Conservation (phyloP, 495 filamentous ascomycete genomes). For the Viridothelium virens region DNA sequence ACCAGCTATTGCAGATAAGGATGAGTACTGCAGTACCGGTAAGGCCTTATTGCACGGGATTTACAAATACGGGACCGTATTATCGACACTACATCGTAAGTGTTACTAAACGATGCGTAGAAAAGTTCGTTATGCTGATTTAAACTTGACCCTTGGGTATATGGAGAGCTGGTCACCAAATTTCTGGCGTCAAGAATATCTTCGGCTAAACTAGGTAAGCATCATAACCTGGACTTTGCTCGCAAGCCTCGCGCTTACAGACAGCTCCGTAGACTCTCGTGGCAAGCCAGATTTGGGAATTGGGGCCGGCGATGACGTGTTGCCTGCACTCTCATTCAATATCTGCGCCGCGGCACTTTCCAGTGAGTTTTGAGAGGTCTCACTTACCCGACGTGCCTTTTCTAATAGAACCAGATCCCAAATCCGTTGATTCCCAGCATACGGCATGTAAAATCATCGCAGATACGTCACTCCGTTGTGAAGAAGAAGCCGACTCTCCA, state of each 20-base stretch:
- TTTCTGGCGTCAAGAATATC: background rate
- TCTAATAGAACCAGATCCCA: background rate
- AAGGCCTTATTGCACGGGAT: background rate
- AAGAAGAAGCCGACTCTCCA: background rate
- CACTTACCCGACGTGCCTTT: background rate
- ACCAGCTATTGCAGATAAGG: background rate
- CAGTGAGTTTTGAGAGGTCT: background rate
- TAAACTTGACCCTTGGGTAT: background rate
- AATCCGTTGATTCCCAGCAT: background rate
- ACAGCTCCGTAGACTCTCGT: background rate
- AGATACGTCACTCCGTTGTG: conserved; percentile 1
- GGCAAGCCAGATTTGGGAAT: background rate
- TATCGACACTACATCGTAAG: conserved; percentile 1
- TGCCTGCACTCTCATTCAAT: background rate
- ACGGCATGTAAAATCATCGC: background rate
- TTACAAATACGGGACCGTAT: background rate
- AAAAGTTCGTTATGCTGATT: background rate
- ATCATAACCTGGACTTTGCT: background rate
- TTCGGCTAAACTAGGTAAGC: background rate
- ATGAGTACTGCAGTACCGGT: background rate
- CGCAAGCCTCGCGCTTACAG: background rate
- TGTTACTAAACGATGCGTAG: background rate
- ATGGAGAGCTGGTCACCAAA: background rate
- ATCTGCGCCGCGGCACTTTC: background rate
- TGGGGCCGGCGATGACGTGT: background rate